Evolutionary conservation across 2,329 filamentous ascomycete genomes (phyloP).

Genomic region (Aspergillus transmontanensis): DNA sequence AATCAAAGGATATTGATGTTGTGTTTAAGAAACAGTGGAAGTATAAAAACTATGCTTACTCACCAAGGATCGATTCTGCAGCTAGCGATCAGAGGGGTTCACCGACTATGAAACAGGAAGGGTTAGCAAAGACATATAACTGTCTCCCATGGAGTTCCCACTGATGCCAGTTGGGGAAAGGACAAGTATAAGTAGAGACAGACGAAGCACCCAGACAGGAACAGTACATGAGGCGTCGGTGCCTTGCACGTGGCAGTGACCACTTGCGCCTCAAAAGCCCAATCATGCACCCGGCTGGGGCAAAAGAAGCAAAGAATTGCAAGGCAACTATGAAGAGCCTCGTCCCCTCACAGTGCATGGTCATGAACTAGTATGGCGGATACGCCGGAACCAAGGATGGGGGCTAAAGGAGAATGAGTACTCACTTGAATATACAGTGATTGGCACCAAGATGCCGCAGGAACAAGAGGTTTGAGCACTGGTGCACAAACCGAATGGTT

Average conservation of each 20-base stretch:
- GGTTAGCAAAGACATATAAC: background rate
- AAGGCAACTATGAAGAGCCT: conserved; percentile 13
- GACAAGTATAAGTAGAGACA: background rate
- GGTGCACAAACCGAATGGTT: background rate
- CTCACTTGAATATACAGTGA: conserved; percentile 7
- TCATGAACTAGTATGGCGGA: background rate
- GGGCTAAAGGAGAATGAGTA: background rate
- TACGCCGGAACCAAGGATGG: background rate
- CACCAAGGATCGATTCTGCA: background rate
- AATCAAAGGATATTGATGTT: background rate
- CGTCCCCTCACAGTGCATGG: background rate
- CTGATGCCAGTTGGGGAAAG: background rate
- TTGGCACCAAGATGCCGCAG: conserved; percentile 4
- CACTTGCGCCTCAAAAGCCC: conserved; percentile 6
- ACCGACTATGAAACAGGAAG: background rate
- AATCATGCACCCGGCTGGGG: conserved; percentile 1
- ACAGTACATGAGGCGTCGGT: background rate
- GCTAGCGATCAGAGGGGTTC: background rate
- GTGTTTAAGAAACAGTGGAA: background rate
- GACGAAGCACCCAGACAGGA: background rate
- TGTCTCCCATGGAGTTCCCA: no score
- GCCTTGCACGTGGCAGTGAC: conserved; percentile 11
- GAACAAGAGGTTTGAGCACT: conserved; percentile 12
- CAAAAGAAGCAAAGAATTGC: conserved; percentile 13
- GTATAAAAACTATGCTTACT: background rate